Percentiles rank a stretch among this genome's conserved stretches.
Evolutionary conservation across 805 yeast species (phyloP).

Genomic region (Yarrowia alimentaria): DNA sequence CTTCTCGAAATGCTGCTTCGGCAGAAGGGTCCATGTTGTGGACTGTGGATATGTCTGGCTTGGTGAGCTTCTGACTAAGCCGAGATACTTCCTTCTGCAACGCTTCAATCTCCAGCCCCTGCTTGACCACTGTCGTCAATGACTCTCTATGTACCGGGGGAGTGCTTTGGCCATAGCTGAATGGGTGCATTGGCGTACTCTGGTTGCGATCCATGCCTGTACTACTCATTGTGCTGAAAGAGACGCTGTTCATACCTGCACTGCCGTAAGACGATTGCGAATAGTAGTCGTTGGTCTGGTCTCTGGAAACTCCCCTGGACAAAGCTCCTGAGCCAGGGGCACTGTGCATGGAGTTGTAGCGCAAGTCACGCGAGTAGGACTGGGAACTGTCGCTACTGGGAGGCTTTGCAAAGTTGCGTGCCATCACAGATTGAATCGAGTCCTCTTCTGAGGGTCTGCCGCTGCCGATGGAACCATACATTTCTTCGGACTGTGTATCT

Average conservation of each 20-base stretch:
- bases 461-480: constrained; percentile 19
- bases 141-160: background rate
- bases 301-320: constrained; percentile 8
- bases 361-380: constrained; percentile 1
- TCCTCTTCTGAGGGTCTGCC: constrained; percentile 7
- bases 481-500: no score
- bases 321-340: background rate
- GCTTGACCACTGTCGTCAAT: constrained; percentile 4
- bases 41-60: constrained; percentile 5
- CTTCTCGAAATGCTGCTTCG: constrained; percentile 5
- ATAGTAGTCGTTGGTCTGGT: constrained; percentile 5
- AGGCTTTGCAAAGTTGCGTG: constrained; percentile 9
- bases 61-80: background rate
- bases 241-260: no score
- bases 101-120: constrained; percentile 16
- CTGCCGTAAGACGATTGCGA: constrained; percentile 6
- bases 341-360: constrained; percentile 19
- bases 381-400: background rate
- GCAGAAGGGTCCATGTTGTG: constrained; percentile 6
- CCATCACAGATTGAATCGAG: constrained; percentile 3
- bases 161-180: background rate
- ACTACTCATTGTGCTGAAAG: no score
- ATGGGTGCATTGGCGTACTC: background rate
- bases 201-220: no score
- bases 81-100: constrained; percentile 10